These are phyloP conservation scores for Leccinum olivaceopallidum DNA, from an alignment of 768 basidiomycete genomes.

Conservation along the genomic window DNA sequence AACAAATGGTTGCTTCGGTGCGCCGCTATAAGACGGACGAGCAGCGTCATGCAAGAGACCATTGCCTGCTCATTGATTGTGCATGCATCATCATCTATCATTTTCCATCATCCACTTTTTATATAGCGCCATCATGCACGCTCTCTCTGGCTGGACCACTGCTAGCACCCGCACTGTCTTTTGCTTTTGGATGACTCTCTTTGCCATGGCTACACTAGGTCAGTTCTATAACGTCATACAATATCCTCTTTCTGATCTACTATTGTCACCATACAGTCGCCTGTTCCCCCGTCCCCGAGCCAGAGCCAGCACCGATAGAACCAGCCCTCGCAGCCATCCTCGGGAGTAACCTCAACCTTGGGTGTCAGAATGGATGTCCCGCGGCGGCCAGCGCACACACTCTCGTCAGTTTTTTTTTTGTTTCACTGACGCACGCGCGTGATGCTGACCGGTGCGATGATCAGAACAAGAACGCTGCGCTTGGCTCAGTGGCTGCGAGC, in stretches of 20 bases:
- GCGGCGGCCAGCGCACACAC: slow-evolving; percentile 21
- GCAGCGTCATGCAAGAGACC: neutral
- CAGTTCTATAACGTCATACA: neutral
- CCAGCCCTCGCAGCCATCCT: slow-evolving; percentile 15
- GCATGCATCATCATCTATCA: slow-evolving; percentile 1
- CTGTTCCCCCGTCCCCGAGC: slow-evolving; percentile 25
- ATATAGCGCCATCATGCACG: slow-evolving; percentile 13
- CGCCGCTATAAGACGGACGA: slow-evolving; percentile 7
- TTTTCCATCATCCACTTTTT: neutral
- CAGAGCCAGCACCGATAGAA: slow-evolving; percentile 29
- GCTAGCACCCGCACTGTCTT: slow-evolving; percentile 14
- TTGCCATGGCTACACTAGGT: slow-evolving; percentile 25
- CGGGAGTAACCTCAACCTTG: slow-evolving; percentile 26
- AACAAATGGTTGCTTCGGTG: neutral
- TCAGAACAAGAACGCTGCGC: slow-evolving; percentile 25
- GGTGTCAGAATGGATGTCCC: slow-evolving; percentile 25
- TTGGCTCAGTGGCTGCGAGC: slow-evolving; percentile 15
- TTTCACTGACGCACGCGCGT: neutral
- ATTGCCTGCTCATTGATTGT: slow-evolving; percentile 15
- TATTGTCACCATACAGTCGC: slow-evolving; percentile 12
- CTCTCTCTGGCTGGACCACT: neutral
- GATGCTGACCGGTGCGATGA: neutral
- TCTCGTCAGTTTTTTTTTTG: slow-evolving; percentile 15
- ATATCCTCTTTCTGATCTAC: neutral
- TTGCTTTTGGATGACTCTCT: slow-evolving; percentile 23